Base-by-base conservation (phyloP, 164 flowering plant genomes). In the Vitis labrusca region DNA sequence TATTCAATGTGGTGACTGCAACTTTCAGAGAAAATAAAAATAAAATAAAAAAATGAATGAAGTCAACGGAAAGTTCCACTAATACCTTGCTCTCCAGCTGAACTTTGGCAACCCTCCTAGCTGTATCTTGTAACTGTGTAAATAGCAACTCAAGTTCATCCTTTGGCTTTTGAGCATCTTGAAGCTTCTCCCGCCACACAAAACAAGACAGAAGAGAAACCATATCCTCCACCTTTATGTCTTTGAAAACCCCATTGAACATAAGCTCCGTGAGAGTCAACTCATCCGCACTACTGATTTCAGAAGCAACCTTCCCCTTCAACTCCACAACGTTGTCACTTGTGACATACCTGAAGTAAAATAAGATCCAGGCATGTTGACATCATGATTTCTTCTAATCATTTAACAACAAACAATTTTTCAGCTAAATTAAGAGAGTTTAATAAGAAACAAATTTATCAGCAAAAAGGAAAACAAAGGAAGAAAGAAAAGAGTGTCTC, bases 291-390 rank as follows among this genome's bases (percentile, higher is more conserved):
- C 99, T 96, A 77, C 91, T 93, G 67, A 96, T 92, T 74, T 96
- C 98, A 75, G 97, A 89, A 57, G 97, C 99, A 74, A 96, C 98
- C 80, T 93, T 91, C 61, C 99, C 99, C 71, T 96, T 96, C 84
- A 91, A 77, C 80, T 93, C 92, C 58, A 96, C 92, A 61, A 96
- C 98, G 71, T 91, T 90, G 66, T 89, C 98, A 61, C 89, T 83
- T 15, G 97, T 90, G 9, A 85, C 71, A 63, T 89, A 96, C 68
- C 99, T 95, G 92, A 80, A 86, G 61, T 55, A 12, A 29, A 19
- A 50, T 50, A 9, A 27, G 63, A 44, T 47, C n/a, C 1, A 56
- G 55, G 15, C 60, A 57, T 50, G 9, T 64, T 17, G 71, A 59
- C 64, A 4, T n/a, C 27, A 9, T 6, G 27, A 15, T 17, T 17